phyloP scores from a whole-genome alignment of 2,329 filamentous ascomycete genomes.

The Calycina herbarum region DNA sequence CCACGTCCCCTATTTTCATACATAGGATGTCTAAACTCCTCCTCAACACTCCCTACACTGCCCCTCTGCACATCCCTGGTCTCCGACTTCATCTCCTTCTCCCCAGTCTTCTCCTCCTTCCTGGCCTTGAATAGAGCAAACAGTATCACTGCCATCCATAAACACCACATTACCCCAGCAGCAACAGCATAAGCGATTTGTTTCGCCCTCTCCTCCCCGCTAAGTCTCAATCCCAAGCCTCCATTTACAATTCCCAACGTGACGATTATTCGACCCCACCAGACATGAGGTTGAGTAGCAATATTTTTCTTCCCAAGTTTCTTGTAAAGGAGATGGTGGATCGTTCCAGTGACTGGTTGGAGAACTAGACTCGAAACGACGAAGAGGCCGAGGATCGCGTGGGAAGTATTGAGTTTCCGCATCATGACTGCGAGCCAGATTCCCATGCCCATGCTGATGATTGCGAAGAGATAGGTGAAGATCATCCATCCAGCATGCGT shows the following conservation, averaged over 20 bases:
- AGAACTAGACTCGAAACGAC: conserved; percentile 53
- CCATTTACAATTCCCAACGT: conserved; percentile 63
- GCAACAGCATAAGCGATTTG: conserved; percentile 57
- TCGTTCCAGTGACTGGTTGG: conserved; percentile 57
- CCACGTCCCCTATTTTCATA: too few species aligned
- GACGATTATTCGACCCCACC: conserved; percentile 60
- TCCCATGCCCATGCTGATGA: conserved; percentile 60
- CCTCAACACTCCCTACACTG: too few species aligned
- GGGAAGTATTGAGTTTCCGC: conserved; percentile 33
- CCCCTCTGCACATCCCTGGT: too few species aligned
- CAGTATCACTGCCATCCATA: conserved; percentile 44
- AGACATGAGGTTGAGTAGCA: conserved; percentile 56
- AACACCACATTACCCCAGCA: conserved; percentile 49
- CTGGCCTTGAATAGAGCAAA: conserved; percentile 7
- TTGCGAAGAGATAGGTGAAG: conserved; percentile 56
- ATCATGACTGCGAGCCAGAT: conserved; percentile 41
- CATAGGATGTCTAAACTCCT: too few species aligned
- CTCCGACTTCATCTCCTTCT: neutral
- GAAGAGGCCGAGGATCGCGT: conserved; percentile 57
- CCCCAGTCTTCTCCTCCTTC: neutral
- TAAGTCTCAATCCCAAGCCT: conserved; percentile 58
- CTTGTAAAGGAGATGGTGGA: conserved; percentile 57
- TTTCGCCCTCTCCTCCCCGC: conserved; percentile 41
- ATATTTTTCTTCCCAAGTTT: conserved; percentile 44
- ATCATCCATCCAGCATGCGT: conserved; percentile 58